Base-by-base conservation (phyloP, 768 basidiomycete species). In the Agrocybe praecox region DNA sequence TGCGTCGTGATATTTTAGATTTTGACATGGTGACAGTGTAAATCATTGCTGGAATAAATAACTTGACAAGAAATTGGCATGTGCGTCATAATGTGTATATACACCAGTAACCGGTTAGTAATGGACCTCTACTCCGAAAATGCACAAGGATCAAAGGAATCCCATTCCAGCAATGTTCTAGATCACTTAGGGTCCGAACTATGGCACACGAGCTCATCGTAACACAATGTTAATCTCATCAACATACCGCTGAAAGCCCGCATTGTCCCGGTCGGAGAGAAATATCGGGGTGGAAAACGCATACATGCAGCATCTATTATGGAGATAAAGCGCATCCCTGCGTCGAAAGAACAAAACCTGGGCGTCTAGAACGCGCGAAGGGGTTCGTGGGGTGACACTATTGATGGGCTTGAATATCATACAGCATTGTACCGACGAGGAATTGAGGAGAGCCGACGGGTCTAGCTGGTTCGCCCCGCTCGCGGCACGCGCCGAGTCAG, bases 391-490 rank as follows among this genome's bases (percentile, higher is more conserved):
- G 24, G 26, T 10, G 36, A n/a, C 9, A 46, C 15, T 40, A 44
- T 49, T 24, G 48, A 55, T 64, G 64, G 67, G 55, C 52, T 59
- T 64, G 58, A 63, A 60, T 64, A 61, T 18, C 34, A 55, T 21
- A 21, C 26, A 21, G 21, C 24, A 43, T 9, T 45, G n/a, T 6
- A n/a, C 33, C 43, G 44, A 22, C 21, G 29, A 14, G 33, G 44
- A 29, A 34, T 51, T 29, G 40, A 52, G 71, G 72, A 65, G 67
- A 59, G 67, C 72, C 72, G 71, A 67, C 70, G 72, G 72, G 62
- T 63, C 63, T 69, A 68, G 50, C 42, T 48, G 59, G 55, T 47
- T 58, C 52, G 52, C 29, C 49, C 57, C 58, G 57, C 57, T 64
- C 61, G 60, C 45, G 56, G 64, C 64, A 55, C 24, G 62, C 46